Percentiles rank a stretch among this genome's conserved stretches.
phyloP scores from a whole-genome alignment of 208 protist species.

The Acanthamoeba lenticulata region DNA sequence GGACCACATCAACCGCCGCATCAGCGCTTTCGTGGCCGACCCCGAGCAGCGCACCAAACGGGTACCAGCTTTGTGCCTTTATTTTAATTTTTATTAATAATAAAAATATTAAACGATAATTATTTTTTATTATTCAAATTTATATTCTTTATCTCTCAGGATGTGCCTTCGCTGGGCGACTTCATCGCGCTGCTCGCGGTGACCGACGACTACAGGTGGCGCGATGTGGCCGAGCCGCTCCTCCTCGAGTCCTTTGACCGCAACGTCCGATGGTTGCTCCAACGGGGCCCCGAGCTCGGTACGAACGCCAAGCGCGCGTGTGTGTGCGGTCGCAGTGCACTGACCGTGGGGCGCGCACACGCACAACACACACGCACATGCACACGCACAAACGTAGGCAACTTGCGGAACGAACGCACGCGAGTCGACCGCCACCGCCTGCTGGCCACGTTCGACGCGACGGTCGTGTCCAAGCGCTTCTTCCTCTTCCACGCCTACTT shows the following conservation, averaged over 20 bases:
- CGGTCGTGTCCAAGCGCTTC: no score
- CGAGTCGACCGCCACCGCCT: no score
- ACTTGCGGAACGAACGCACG: no score
- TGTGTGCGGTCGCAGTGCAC: not conserved
- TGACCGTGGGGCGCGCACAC: no score
- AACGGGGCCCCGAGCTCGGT: not conserved
- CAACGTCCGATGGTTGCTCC: not conserved
- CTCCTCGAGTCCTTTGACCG: not conserved
- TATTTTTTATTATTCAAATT: not conserved
- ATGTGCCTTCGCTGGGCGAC: constrained; percentile 28
- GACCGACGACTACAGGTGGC: constrained; percentile 21
- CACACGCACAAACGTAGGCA: no score
- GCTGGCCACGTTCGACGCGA: no score
- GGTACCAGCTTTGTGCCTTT: not conserved
- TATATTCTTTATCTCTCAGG: not conserved
- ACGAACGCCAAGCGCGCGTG: not conserved
- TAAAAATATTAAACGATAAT: no score
- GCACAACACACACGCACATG: no score
- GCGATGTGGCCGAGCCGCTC: not conserved
- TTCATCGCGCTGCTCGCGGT: constrained; percentile 24
- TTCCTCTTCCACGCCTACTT: no score
- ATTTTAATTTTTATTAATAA: no score
- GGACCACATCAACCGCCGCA: not conserved
- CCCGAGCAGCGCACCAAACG: not conserved
- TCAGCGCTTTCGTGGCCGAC: not conserved